Percentiles rank a stretch among this genome's conserved stretches.
These are phyloP conservation scores for Flueggea neowawraea DNA, from an alignment of 441 rosid species.

Conservation along the genomic window DNA sequence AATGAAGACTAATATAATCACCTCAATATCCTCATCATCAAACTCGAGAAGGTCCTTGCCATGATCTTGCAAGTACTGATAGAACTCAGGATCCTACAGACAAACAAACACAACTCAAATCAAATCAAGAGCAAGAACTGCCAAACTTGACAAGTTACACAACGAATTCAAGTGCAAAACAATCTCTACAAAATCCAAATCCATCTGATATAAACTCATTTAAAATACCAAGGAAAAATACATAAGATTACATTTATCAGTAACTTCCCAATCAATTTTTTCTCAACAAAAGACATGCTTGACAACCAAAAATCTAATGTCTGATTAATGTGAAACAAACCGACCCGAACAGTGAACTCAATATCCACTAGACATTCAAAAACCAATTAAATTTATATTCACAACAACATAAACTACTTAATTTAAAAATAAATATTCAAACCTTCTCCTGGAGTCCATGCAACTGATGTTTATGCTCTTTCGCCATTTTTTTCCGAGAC, in stretches of 20 bases:
- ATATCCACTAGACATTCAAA: too few species aligned
- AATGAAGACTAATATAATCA: conserved; percentile 25
- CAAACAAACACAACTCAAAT: background rate
- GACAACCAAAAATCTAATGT: too few species aligned
- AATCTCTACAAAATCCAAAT: background rate
- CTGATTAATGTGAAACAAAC: too few species aligned
- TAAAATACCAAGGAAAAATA: too few species aligned
- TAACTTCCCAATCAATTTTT: too few species aligned
- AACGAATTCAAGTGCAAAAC: background rate
- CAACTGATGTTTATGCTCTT: conserved; percentile 68
- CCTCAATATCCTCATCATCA: conserved; percentile 67
- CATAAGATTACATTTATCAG: too few species aligned
- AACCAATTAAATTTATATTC: too few species aligned
- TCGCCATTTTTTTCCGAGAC: conserved; percentile 46
- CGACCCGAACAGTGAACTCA: too few species aligned
- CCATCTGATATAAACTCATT: too few species aligned
- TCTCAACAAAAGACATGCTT: too few species aligned
- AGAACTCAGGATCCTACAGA: conserved; percentile 88
- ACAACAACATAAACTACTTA: background rate
- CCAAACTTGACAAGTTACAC: background rate
- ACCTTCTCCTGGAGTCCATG: conserved; percentile 71
- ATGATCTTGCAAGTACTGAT: conserved; percentile 64
- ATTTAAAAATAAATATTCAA: background rate
- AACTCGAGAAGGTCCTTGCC: conserved; percentile 75
- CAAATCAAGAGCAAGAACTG: background rate